A percentile compares a stretch with the other conserved stretches of the same genome.
phyloP scores from a whole-genome alignment of 371 early-diverging fungal genomes.

The Syncephalastrum sp. region DNA sequence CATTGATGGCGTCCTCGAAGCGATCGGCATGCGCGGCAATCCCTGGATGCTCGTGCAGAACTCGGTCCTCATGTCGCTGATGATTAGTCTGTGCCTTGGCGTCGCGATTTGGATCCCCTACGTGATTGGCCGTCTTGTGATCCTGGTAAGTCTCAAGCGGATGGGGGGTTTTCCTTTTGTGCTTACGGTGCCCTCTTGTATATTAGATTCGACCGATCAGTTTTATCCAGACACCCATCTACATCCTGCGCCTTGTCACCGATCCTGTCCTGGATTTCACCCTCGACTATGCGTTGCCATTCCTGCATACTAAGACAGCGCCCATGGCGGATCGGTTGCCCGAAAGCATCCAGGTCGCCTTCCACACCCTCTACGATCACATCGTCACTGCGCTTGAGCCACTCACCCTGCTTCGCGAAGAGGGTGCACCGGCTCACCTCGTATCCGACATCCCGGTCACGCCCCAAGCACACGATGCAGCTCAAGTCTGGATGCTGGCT shows the following conservation, averaged over 20 bases:
- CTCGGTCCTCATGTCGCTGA: constrained; percentile 70
- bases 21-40: constrained; percentile 88
- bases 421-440: too few relatives aligned
- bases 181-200: constrained; percentile 3
- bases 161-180: not conserved
- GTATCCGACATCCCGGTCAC: too few relatives aligned
- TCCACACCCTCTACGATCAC: constrained; percentile 1
- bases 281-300: constrained; percentile 40
- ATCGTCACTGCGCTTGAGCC: not conserved
- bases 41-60: constrained; percentile 75
- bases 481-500: not conserved
- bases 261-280: constrained; percentile 59
- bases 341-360: constrained; percentile 11
- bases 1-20: constrained; percentile 81
- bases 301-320: constrained; percentile 13
- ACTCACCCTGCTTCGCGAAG: not conserved
- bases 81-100: constrained; percentile 71
- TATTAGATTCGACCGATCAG: constrained; percentile 45
- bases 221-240: constrained; percentile 49
- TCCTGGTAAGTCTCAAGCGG: constrained; percentile 30
- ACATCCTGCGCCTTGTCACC: constrained; percentile 42
- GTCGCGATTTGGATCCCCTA: constrained; percentile 77
- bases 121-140: constrained; percentile 59
- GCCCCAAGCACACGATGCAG: not conserved
- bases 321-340: constrained; percentile 11